A percentile compares a stretch with the other conserved stretches of the same genome.
Conservation (phyloP, 768 basidiomycete genomes). For the Naganishia randhawae region DNA sequence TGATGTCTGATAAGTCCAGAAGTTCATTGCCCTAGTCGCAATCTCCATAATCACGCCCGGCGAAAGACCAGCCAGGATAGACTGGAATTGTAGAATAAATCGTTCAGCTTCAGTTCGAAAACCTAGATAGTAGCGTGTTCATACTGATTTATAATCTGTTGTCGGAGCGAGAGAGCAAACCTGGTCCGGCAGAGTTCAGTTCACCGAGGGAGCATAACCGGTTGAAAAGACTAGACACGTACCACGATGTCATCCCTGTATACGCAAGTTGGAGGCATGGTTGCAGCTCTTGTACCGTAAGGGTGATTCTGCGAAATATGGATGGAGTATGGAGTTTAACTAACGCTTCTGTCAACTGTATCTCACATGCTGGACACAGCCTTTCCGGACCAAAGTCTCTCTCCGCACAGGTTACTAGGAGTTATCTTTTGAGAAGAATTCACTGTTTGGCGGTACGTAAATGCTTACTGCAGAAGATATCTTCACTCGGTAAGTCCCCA, state of each 20-base stretch:
- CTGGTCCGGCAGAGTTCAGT: neutral
- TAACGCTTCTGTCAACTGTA: conserved; percentile 31
- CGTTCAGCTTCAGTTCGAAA: neutral
- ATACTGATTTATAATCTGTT: conserved; percentile 36
- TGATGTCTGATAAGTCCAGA: conserved; percentile 41
- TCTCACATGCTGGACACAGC: conserved; percentile 32
- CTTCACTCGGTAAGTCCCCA: conserved; percentile 5
- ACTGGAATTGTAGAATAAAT: conserved; percentile 13
- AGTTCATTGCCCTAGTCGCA: conserved; percentile 35
- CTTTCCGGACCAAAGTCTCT: conserved; percentile 23
- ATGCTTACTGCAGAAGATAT: conserved; percentile 39
- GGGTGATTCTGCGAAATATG: conserved; percentile 20
- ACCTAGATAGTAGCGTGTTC: neutral
- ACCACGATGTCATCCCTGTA: conserved; percentile 23
- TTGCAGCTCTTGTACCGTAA: neutral
- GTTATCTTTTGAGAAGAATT: no score
- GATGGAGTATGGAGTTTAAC: neutral
- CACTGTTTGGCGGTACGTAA: neutral
- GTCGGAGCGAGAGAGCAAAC: conserved; percentile 34
- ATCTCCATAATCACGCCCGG: conserved; percentile 38
- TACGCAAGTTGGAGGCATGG: neutral
- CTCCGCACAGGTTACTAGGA: conserved; percentile 30
- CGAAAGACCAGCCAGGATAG: conserved; percentile 38
- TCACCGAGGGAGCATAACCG: neutral
- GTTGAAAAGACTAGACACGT: neutral